Evolutionary conservation across 139 green algal species (phyloP).

Genomic region (Chlorella sp.): DNA sequence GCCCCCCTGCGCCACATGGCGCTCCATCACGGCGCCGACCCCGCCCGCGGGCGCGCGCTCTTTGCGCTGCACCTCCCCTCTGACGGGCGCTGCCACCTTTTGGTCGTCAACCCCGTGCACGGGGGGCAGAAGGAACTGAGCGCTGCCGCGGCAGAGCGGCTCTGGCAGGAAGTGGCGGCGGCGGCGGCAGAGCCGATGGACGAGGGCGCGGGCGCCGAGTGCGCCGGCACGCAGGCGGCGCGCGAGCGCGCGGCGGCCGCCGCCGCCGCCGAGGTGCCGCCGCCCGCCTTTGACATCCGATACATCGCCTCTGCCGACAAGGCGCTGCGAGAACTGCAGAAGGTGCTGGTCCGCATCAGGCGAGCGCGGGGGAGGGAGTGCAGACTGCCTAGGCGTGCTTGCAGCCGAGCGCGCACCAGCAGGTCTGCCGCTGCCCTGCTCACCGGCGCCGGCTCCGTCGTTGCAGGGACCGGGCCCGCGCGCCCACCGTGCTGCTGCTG

Average conservation of each 20-base stretch:
- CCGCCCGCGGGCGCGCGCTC: constrained; percentile 43
- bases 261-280: too few species aligned
- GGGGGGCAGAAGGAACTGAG: constrained; percentile 56
- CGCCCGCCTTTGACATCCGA: constrained; percentile 51
- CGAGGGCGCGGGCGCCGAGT: neutral
- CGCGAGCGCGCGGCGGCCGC: neutral
- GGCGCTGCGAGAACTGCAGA: constrained; percentile 21
- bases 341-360: constrained; percentile 24
- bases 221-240: neutral
- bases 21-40: constrained; percentile 68
- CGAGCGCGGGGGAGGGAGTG: too few species aligned
- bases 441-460: too few species aligned
- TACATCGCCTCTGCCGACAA: constrained; percentile 53
- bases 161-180: constrained; percentile 58
- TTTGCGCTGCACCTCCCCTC: constrained; percentile 62
- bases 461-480: constrained; percentile 51
- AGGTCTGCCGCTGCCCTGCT: neutral
- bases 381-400: too few species aligned
- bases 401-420: too few species aligned
- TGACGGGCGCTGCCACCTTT: constrained; percentile 30
- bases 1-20: constrained; percentile 68
- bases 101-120: constrained; percentile 38
- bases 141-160: constrained; percentile 39
- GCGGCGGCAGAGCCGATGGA: neutral
- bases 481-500: constrained; percentile 50